Conservation (phyloP, 225 moss, liverwort and hornwort genomes). For the Lunularia cruciata region DNA sequence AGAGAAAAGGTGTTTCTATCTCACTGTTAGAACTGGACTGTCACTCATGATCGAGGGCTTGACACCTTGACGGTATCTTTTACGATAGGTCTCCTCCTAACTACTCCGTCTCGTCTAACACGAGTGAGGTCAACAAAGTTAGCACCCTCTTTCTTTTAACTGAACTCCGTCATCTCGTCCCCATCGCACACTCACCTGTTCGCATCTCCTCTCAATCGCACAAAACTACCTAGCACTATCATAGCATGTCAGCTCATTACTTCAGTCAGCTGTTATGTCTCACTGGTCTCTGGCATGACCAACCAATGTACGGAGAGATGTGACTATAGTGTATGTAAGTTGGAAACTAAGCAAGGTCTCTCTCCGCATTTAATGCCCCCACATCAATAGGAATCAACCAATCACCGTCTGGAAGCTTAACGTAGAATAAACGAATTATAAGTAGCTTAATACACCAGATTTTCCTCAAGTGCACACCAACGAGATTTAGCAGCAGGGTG, state of each 20-base stretch:
- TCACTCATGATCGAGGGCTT: not conserved
- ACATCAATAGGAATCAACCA: not conserved
- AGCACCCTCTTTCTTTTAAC: not conserved
- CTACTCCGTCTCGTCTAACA: not conserved
- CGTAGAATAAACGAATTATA: not conserved
- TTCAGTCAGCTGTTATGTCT: not conserved
- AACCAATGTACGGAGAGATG: not conserved
- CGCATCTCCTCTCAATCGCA: not conserved
- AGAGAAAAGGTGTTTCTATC: too few species aligned
- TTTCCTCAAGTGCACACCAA: too few species aligned
- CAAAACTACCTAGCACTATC: not conserved
- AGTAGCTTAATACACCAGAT: not conserved
- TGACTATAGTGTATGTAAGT: too few species aligned
- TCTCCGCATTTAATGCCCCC: not conserved
- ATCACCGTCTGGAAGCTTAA: not conserved
- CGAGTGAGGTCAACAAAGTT: not conserved
- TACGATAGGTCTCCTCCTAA: not conserved
- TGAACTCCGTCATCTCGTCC: not conserved
- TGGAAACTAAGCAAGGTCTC: not conserved
- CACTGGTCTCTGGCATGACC: not conserved
- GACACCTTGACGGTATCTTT: not conserved
- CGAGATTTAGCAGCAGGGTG: too few species aligned
- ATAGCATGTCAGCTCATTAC: conserved; percentile 8
- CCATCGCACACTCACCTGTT: not conserved
- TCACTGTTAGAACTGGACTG: too few species aligned